phyloP scores from a whole-genome alignment of 2,329 filamentous ascomycete species.

The Stachybotrys chartarum region DNA sequence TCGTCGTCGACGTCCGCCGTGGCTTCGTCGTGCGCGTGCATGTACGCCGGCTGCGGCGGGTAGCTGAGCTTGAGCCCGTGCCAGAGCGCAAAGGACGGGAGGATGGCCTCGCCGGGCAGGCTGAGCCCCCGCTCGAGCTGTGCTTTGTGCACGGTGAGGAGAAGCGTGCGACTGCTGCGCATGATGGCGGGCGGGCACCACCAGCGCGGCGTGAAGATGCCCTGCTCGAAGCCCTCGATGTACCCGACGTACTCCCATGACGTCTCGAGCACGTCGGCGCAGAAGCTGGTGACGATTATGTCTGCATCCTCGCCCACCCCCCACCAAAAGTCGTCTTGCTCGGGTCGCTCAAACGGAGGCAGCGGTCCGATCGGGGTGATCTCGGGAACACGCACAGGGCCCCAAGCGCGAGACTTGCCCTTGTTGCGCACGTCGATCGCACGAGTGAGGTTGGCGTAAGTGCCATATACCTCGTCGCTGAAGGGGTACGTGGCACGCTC shows the following conservation, averaged over 20 bases:
- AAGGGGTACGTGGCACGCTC: constrained; percentile 51
- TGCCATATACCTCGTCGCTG: constrained; percentile 40
- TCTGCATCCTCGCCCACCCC: constrained; percentile 27
- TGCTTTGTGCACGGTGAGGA: constrained; percentile 23
- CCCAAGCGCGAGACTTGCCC: constrained; percentile 20
- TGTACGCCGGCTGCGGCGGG: constrained; percentile 26
- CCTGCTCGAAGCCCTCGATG: constrained; percentile 18
- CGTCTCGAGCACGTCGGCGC: constrained; percentile 15
- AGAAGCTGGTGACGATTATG: constrained; percentile 20
- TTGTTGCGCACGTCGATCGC: constrained; percentile 13
- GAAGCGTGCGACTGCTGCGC: constrained; percentile 20
- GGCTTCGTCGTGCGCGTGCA: constrained; percentile 5
- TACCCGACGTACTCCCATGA: constrained; percentile 26
- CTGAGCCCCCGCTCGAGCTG: constrained; percentile 21
- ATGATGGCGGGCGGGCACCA: constrained; percentile 28
- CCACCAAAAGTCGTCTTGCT: constrained; percentile 19
- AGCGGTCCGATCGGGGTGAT: constrained; percentile 20
- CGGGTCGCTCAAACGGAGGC: constrained; percentile 14
- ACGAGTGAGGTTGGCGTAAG: constrained; percentile 35
- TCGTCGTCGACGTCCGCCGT: neutral
- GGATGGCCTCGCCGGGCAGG: constrained; percentile 25
- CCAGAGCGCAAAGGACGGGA: constrained; percentile 28
- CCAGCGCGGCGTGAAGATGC: constrained; percentile 18
- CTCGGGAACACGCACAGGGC: constrained; percentile 18
- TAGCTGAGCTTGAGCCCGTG: constrained; percentile 29